Evolutionary conservation across 495 filamentous ascomycete species (phyloP).

Genomic region (Penicillium soppii): DNA sequence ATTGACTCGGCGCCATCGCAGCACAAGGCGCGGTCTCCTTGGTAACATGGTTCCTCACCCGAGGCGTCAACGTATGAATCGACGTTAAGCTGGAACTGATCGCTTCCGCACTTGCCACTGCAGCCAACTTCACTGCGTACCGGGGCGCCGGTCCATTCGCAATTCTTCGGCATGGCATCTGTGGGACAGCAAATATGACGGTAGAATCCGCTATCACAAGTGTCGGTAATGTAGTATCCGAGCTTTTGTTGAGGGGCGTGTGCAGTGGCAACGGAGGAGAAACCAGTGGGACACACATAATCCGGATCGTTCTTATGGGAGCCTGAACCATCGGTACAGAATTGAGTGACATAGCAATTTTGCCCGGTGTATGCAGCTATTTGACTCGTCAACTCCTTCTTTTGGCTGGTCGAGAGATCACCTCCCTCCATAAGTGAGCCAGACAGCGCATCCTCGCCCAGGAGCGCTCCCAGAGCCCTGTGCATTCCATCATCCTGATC

Average conservation of each 20-base stretch:
- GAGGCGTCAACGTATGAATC: constrained; percentile 22
- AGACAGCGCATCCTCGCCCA: too few species aligned
- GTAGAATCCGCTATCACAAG: constrained; percentile 22
- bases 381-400: too few species aligned
- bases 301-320: not conserved
- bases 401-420: too few species aligned
- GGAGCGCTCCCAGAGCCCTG: too few species aligned
- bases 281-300: not conserved
- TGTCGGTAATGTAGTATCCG: not conserved
- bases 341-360: not conserved
- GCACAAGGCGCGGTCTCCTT: constrained; percentile 21
- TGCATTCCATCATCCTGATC: too few species aligned
- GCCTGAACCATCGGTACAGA: not conserved
- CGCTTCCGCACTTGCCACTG: constrained; percentile 16
- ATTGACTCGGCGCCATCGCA: constrained; percentile 25
- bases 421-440: too few species aligned
- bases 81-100: constrained; percentile 26
- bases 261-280: not conserved
- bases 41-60: constrained; percentile 22
- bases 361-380: not conserved
- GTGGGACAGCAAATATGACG: constrained; percentile 35
- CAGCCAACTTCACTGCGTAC: constrained; percentile 24
- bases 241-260: not conserved
- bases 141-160: constrained; percentile 28
- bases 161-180: constrained; percentile 30